Conservation (phyloP, 352 stramenopile species). For the Elongisporangium anandrum region DNA sequence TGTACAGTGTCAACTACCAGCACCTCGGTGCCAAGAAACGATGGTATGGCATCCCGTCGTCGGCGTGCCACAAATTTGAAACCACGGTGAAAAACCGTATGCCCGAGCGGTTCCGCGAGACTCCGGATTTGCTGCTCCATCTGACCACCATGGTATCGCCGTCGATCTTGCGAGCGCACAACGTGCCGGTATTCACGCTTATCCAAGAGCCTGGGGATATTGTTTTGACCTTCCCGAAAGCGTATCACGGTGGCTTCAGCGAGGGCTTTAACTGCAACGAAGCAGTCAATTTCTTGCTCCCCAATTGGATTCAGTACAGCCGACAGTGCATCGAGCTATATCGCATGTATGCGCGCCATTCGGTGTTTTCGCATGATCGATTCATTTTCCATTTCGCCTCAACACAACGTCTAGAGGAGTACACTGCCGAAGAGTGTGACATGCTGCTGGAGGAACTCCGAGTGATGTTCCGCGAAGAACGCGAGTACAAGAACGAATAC, state of each 20-base stretch:
- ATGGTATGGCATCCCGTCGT: conserved; percentile 90
- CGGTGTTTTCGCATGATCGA: conserved; percentile 79
- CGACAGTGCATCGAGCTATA: conserved; percentile 69
- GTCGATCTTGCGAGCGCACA: conserved; percentile 31
- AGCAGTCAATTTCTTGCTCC: conserved; percentile 84
- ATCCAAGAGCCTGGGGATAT: conserved; percentile 92
- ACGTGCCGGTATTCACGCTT: conserved; percentile 59
- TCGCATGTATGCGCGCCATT: conserved; percentile 46
- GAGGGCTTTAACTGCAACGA: conserved; percentile 94
- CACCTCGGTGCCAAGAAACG: conserved; percentile 95
- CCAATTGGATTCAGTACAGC: conserved; percentile 83
- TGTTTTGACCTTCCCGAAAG: conserved; percentile 96
- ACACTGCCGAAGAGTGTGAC: conserved; percentile 50
- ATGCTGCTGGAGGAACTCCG: conserved; percentile 64
- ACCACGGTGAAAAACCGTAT: conserved; percentile 37
- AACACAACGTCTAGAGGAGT: conserved; percentile 61
- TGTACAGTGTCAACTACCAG: conserved; percentile 99
- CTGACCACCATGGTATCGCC: conserved; percentile 74
- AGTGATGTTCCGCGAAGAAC: conserved; percentile 67
- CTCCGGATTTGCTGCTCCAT: conserved; percentile 64
- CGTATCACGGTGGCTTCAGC: conserved; percentile 96
- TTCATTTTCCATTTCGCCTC: conserved; percentile 79
- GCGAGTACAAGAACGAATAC: conserved; percentile 53
- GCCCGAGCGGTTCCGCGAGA: conserved; percentile 56
- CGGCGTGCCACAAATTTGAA: conserved; percentile 54